phyloP scores from a whole-genome alignment of 495 filamentous ascomycete species.

The Lophiotrema nucula region DNA sequence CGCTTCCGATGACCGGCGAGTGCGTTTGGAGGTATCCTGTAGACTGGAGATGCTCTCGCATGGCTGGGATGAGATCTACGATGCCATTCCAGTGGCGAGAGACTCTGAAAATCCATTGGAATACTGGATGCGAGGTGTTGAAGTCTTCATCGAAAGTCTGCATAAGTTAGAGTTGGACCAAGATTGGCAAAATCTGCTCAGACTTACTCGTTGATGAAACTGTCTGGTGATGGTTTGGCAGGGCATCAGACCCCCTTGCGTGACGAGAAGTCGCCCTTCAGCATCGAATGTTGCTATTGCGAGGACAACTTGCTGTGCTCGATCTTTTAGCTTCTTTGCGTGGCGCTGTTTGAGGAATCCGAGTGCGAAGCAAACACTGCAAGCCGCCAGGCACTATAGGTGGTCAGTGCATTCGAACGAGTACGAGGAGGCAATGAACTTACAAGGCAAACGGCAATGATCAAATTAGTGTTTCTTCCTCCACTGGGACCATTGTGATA shows the following conservation, averaged over 20 bases:
- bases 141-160: constrained; percentile 75
- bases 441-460: constrained; percentile 37
- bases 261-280: constrained; percentile 74
- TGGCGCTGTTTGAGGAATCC: constrained; percentile 58
- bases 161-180: neutral
- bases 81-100: constrained; percentile 72
- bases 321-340: constrained; percentile 55
- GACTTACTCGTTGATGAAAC: constrained; percentile 64
- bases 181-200: neutral
- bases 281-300: constrained; percentile 74
- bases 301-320: constrained; percentile 76
- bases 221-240: constrained; percentile 75
- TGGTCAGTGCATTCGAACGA: neutral
- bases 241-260: constrained; percentile 76
- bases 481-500: constrained; percentile 11
- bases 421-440: neutral
- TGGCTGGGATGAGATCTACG: constrained; percentile 64
- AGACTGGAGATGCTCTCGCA: constrained; percentile 54
- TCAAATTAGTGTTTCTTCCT: constrained; percentile 32
- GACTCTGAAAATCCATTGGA: constrained; percentile 83
- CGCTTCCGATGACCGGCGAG: constrained; percentile 18
- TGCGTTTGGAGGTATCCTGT: constrained; percentile 14
- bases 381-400: constrained; percentile 59
- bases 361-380: constrained; percentile 55
- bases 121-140: constrained; percentile 72